Evolutionary conservation across 2,329 filamentous ascomycete species (phyloP).

Genomic region (Rachicladosporium sp.): DNA sequence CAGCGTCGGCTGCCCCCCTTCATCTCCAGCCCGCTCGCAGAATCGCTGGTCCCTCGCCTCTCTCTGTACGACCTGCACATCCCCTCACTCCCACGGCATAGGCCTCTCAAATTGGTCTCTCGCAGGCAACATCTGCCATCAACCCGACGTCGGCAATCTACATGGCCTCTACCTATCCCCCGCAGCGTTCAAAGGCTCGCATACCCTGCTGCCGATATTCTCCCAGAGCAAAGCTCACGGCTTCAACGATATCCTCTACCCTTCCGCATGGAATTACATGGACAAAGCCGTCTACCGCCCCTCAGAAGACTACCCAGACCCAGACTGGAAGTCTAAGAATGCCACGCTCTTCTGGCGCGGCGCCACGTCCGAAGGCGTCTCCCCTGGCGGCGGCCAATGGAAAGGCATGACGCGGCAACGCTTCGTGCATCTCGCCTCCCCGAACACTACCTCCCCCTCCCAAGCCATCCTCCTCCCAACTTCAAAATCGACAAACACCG

Average conservation of each 20-base stretch:
- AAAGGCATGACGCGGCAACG: constrained; percentile 58
- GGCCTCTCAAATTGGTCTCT: constrained; percentile 55
- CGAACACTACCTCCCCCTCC: not conserved
- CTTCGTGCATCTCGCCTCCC: constrained; percentile 47
- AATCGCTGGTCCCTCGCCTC: constrained; percentile 51
- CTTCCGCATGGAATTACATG: constrained; percentile 50
- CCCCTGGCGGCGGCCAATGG: constrained; percentile 39
- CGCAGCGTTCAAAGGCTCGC: constrained; percentile 48
- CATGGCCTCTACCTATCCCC: constrained; percentile 62
- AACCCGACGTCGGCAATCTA: constrained; percentile 61
- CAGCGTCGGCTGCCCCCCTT: constrained; percentile 44
- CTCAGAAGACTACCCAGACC: constrained; percentile 39
- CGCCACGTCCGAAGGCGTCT: constrained; percentile 45
- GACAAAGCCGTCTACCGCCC: constrained; percentile 43
- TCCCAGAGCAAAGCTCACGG: constrained; percentile 59
- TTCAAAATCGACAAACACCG: constrained; percentile 37
- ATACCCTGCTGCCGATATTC: constrained; percentile 61
- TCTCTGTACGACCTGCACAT: constrained; percentile 52
- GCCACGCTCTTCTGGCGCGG: constrained; percentile 64
- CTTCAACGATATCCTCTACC: constrained; percentile 68
- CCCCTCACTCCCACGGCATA: constrained; percentile 53
- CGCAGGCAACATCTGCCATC: constrained; percentile 58
- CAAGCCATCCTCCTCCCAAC: not conserved
- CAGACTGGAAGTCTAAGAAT: constrained; percentile 48
- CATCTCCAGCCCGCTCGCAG: constrained; percentile 46